Base-by-base conservation (phyloP, 768 basidiomycete genomes). In the Boletus speciosus region DNA sequence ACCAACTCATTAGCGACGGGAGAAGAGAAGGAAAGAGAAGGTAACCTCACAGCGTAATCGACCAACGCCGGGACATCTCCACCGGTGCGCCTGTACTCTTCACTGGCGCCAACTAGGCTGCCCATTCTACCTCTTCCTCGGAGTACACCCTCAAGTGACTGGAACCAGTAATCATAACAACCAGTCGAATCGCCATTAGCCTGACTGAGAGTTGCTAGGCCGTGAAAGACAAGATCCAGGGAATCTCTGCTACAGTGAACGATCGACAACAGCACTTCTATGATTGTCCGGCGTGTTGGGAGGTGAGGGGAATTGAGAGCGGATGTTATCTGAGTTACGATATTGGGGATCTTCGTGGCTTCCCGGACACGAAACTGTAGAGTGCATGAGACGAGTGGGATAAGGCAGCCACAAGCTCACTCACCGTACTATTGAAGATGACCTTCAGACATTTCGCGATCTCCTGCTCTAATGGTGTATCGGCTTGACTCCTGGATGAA, bases 101-200 rank as follows among this genome's bases (percentile, higher is more conserved):
- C 91, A 61, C 94, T 96, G 23, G 93, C 93, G 0, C 97, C 97
- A 8, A 99, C 96, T 38, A 90, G 71, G 66, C 90, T 97, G 1
- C 96, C 96, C 92, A 98, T 94, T 68, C 86, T 88, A 1, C 96
- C 96, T 52, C 93, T 76, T 3, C 94, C 95, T 44, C 84, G 80
- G 16, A 98, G 77, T 3, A 82, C 82, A 27, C 74, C 72, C 60
- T 93, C 88, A 58, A 96, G 74, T 0, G 85, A 86, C 61, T 84
- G 86, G 66, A 98, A 90, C 95, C 93, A 98, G 62, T 83, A 93
- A 57, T 85, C 85, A 67, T 92, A 98, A 49, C 76, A 81, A 32
- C 82, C 81, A 21, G 76, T 76, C 14, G 76, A 81, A 49, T 79
- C 73, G 49, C 74, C 66, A 58, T 91, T 90, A 5, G 81, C 72